Base-by-base conservation (phyloP, 225 moss, liverwort and hornwort species). In the Sphagnum tenellum region DNA sequence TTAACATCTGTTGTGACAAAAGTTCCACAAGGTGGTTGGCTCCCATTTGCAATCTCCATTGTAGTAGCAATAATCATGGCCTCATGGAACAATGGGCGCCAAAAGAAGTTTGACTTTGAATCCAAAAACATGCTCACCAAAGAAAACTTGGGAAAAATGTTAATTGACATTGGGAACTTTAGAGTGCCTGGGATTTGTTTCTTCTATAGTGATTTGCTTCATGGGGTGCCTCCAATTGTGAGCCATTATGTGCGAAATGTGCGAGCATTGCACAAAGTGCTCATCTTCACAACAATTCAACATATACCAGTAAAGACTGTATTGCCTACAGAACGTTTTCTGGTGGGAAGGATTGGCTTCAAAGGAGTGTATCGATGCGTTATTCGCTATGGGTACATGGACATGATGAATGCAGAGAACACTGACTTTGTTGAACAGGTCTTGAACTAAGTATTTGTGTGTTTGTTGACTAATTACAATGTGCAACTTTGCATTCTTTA, bases 11-110 rank as follows among this genome's bases (percentile, higher is more conserved):
- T 94, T 62, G 67, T 91, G 64, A 80, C 62, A 4, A 94, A 94
- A 78, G 78, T 89, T 64, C 91, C 91, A 66, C 89, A 89, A 76
- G 91, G 91, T 56, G 88, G 89, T 4, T 91, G 89, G 89, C 78
- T 81, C 62, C 88, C 94, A 5, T 91, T 94, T 56, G 62, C 67
- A 4, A 67, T 86, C 5, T 71, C 94, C 9, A 9, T 86, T 0
- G 58, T 91, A 12, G 79, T 94, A 64, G 82, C 89, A 0, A 14
- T 91, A 7, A 74, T 89, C 44, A 88, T 94, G 91, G 69, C 76
- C 48, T 69, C 83, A 0, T 94, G 86, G 94, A 86, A 86, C 63
- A 76, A 81, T 76, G 89, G 89, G 4, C 80, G 86, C 50, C 80
- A 83, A 50, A 88, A 83, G 66, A 91, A 86, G 69, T 81, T 85